These are phyloP conservation scores for Phytophthora tentaculata DNA, from an alignment of 352 stramenopile species.

Conservation along the genomic window DNA sequence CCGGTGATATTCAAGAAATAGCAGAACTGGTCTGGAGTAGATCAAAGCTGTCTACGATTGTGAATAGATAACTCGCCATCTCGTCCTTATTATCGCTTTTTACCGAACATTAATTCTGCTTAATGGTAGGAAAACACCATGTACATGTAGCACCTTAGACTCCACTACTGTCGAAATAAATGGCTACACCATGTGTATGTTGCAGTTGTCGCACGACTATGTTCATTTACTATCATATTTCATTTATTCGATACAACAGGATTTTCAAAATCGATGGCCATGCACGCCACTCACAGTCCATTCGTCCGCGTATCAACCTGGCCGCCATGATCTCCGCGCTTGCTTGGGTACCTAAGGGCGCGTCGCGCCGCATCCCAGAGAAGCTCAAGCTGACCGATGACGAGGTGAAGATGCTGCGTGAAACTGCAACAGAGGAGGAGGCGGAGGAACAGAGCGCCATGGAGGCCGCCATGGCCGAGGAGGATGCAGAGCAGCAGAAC, in stretches of 20 bases:
- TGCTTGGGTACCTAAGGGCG: conserved; percentile 44
- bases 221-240: background rate
- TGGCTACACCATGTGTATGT: conserved; percentile 2
- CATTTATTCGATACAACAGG: conserved; percentile 7
- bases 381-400: conserved; percentile 88
- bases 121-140: too few species aligned
- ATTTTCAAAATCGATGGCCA: conserved; percentile 26
- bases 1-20: conserved; percentile 60
- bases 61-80: background rate
- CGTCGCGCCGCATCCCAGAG: conserved; percentile 69
- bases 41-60: background rate
- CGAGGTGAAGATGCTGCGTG: conserved; percentile 83
- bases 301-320: conserved; percentile 8
- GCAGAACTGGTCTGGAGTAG: background rate
- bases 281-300: conserved; percentile 17
- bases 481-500: conserved; percentile 40
- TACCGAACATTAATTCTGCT: too few species aligned
- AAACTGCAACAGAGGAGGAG: conserved; percentile 78
- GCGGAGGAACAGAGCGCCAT: conserved; percentile 63
- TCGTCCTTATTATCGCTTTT: too few species aligned
- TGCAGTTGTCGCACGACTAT: conserved; percentile 12
- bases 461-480: conserved; percentile 58
- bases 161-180: background rate
- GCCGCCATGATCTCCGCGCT: conserved; percentile 41
- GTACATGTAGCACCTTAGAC: too few species aligned